A percentile compares a stretch with the other conserved stretches of the same genome.
Conservation (phyloP, 2,329 filamentous ascomycete species). For the Cadophora gregata region DNA sequence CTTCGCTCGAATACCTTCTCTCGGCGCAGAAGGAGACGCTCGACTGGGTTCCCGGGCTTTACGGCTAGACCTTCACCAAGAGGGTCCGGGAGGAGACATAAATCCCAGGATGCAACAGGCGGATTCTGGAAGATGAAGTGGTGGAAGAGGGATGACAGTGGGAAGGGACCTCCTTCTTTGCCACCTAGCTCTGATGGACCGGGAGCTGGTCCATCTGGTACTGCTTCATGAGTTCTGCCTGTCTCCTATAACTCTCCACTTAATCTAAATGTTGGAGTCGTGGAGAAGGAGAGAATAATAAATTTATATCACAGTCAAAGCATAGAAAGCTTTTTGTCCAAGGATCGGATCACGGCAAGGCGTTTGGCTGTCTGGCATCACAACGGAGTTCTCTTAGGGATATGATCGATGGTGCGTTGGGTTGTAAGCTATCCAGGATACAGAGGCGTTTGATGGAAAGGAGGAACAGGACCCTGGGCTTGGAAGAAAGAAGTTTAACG, state of each 20-base stretch:
- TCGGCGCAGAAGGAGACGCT: constrained; percentile 57
- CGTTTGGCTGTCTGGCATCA: constrained; percentile 7
- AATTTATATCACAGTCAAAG: background rate
- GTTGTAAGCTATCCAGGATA: constrained; percentile 18
- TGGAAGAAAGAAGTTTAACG: background rate
- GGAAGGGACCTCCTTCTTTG: constrained; percentile 33
- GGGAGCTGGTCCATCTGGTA: constrained; percentile 24
- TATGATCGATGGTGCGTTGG: background rate
- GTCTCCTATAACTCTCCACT: background rate
- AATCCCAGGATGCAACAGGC: constrained; percentile 56
- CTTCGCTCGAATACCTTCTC: constrained; percentile 33
- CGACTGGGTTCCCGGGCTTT: constrained; percentile 67
- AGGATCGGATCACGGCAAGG: background rate
- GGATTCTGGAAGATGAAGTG: constrained; percentile 62
- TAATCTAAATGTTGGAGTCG: background rate
- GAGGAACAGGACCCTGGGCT: background rate
- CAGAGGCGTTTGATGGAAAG: background rate
- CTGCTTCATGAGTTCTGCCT: background rate
- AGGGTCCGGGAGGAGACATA: constrained; percentile 42
- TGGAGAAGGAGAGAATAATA: background rate
- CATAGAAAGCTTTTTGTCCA: background rate
- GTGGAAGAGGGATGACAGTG: constrained; percentile 49
- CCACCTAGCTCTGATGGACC: constrained; percentile 20
- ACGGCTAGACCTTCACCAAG: constrained; percentile 52
- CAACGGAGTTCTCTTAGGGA: background rate